A percentile compares a stretch with the other conserved stretches of the same genome.
phyloP scores from a whole-genome alignment of 2,329 filamentous ascomycete genomes.

The Leptodontidium sp. region DNA sequence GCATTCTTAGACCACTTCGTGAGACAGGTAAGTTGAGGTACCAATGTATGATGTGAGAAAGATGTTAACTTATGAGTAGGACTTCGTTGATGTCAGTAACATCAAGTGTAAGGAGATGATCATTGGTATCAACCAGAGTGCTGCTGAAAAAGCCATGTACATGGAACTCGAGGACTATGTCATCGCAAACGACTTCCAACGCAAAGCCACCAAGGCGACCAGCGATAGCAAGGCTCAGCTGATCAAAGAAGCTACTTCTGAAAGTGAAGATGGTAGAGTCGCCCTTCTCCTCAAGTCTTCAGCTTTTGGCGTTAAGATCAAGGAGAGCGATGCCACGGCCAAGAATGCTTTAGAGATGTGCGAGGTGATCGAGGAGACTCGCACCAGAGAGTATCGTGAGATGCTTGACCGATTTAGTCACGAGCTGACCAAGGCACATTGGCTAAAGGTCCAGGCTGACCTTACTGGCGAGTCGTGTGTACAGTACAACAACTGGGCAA shows the following conservation, averaged over 20 bases:
- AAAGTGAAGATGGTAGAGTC: conserved; percentile 8
- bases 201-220: conserved; percentile 2
- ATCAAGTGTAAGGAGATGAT: conserved; percentile 56
- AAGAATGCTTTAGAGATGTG: background rate
- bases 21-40: conserved; percentile 38
- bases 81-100: conserved; percentile 50
- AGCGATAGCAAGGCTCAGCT: conserved; percentile 1
- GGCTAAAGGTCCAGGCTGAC: background rate
- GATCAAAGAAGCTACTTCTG: background rate
- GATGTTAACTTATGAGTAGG: too few relatives aligned
- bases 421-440: conserved; percentile 1
- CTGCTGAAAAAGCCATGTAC: conserved; percentile 61
- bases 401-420: background rate
- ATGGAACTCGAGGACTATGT: conserved; percentile 62
- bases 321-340: background rate
- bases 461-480: background rate
- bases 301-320: background rate
- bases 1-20: conserved; percentile 57
- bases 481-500: background rate
- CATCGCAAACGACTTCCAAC: conserved; percentile 56
- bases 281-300: conserved; percentile 25
- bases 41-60: too few relatives aligned
- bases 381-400: background rate
- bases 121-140: conserved; percentile 52
- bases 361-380: background rate